Evolutionary conservation across 2,329 filamentous ascomycete genomes (phyloP).

Genomic region (Trichoderma sp.): DNA sequence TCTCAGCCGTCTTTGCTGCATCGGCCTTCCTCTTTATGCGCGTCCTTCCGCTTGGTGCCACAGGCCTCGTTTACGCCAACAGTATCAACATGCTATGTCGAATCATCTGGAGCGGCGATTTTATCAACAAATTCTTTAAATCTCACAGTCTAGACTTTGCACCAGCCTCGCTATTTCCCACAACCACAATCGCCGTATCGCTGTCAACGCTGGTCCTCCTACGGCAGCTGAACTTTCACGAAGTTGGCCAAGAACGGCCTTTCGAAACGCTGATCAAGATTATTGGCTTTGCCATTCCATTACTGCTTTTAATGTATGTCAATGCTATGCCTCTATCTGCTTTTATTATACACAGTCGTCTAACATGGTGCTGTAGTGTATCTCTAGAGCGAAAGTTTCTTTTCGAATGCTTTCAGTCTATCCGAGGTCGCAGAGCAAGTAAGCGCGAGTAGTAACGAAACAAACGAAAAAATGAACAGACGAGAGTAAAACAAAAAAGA

Average conservation of each 20-base stretch:
- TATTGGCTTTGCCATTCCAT: conserved; percentile 54
- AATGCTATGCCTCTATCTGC: conserved; percentile 35
- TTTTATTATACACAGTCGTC: conserved; percentile 30
- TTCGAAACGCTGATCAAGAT: conserved; percentile 50
- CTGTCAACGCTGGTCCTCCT: conserved; percentile 38
- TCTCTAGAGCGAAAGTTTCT: conserved; percentile 60
- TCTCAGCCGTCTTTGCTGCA: conserved; percentile 74
- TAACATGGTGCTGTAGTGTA: conserved; percentile 45
- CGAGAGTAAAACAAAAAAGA: conserved; percentile 19
- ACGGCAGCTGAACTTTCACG: conserved; percentile 35
- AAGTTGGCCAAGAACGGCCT: conserved; percentile 36
- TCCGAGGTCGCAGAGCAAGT: conserved; percentile 43
- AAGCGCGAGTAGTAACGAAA: conserved; percentile 37
- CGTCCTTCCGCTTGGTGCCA: conserved; percentile 71
- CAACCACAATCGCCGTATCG: conserved; percentile 36
- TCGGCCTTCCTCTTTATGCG: conserved; percentile 76
- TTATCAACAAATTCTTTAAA: conserved; percentile 69
- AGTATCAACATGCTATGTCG: conserved; percentile 86
- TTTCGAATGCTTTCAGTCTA: conserved; percentile 52
- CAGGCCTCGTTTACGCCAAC: conserved; percentile 84
- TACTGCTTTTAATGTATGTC: conserved; percentile 65
- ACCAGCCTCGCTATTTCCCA: conserved; percentile 38
- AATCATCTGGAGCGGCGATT: conserved; percentile 77
- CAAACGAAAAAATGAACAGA: conserved; percentile 2
- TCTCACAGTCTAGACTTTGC: conserved; percentile 45